Evolutionary conservation across 2,329 filamentous ascomycete species (phyloP).

Genomic region (Xenoacremonium recifei): DNA sequence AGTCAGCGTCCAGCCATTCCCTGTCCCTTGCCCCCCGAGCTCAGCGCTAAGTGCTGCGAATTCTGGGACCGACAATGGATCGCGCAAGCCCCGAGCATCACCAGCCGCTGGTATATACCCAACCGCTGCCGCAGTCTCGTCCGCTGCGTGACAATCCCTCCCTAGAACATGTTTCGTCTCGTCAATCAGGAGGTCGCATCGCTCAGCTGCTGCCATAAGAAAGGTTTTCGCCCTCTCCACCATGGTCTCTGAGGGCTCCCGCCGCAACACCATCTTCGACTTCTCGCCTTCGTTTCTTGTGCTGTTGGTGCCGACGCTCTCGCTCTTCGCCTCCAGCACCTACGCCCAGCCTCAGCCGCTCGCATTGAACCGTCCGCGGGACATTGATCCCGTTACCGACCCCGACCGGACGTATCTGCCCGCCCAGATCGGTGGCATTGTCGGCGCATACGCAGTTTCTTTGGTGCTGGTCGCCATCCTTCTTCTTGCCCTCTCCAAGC

Average conservation of each 20-base stretch:
- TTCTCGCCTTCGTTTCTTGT: conserved; percentile 21
- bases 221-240: conserved; percentile 32
- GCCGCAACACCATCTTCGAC: conserved; percentile 6
- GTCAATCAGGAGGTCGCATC: conserved; percentile 44
- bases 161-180: conserved; percentile 51
- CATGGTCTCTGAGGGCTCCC: conserved; percentile 37
- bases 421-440: conserved; percentile 78
- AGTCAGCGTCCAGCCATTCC: conserved; percentile 42
- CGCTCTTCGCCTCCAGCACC: conserved; percentile 26
- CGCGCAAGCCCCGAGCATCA: conserved; percentile 38
- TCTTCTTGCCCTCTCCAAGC: conserved; percentile 60
- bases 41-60: conserved; percentile 43
- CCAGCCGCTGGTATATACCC: conserved; percentile 57
- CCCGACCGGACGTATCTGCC: conserved; percentile 67
- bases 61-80: too few species aligned
- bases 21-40: conserved; percentile 3
- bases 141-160: conserved; percentile 44
- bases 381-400: conserved; percentile 50
- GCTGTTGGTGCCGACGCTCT: conserved; percentile 27
- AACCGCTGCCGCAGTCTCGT: conserved; percentile 42
- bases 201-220: conserved; percentile 31
- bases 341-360: conserved; percentile 30
- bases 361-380: conserved; percentile 19
- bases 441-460: conserved; percentile 78
- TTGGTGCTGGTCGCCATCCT: conserved; percentile 70